Conservation (phyloP, 2,329 filamentous ascomycete genomes). For the Apiospora kogelbergensis region DNA sequence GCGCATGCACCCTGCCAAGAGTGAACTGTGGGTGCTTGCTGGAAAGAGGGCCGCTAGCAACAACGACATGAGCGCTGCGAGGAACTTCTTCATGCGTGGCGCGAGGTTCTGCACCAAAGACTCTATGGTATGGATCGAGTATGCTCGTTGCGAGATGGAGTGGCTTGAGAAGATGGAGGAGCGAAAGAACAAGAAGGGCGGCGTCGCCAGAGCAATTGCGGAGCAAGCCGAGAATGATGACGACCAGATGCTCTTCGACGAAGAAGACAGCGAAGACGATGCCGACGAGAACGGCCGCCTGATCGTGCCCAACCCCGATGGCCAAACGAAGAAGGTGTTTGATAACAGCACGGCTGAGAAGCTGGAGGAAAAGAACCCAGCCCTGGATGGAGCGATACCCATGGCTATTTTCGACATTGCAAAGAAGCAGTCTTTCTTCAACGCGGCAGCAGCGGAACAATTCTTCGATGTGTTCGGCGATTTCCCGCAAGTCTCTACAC, state of each 20-base stretch:
- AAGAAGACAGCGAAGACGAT: constrained; percentile 45
- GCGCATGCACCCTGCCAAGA: constrained; percentile 80
- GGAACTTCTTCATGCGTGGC: constrained; percentile 84
- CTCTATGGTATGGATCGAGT: constrained; percentile 80
- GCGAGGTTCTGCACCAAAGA: constrained; percentile 83
- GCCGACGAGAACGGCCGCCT: constrained; percentile 38
- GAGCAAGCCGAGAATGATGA: constrained; percentile 52
- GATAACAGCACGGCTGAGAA: constrained; percentile 45
- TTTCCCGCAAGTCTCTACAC: constrained; percentile 67
- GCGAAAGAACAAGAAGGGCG: constrained; percentile 54
- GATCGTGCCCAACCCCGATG: constrained; percentile 45
- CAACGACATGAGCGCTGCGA: constrained; percentile 83
- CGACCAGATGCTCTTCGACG: constrained; percentile 43
- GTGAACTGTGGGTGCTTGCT: constrained; percentile 84
- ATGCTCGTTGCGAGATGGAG: constrained; percentile 87
- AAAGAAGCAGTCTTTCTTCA: constrained; percentile 73
- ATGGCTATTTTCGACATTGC: constrained; percentile 88
- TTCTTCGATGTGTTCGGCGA: constrained; percentile 80
- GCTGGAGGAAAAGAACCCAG: constrained; percentile 72
- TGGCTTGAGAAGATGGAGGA: constrained; percentile 82
- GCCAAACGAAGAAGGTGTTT: constrained; percentile 41
- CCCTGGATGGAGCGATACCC: constrained; percentile 89
- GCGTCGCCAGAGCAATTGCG: constrained; percentile 49
- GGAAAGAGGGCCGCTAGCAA: constrained; percentile 74
- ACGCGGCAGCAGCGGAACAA: constrained; percentile 62